Conservation (phyloP, 1,284 basidiomycete genomes). For the Sporisorium sorghi region DNA sequence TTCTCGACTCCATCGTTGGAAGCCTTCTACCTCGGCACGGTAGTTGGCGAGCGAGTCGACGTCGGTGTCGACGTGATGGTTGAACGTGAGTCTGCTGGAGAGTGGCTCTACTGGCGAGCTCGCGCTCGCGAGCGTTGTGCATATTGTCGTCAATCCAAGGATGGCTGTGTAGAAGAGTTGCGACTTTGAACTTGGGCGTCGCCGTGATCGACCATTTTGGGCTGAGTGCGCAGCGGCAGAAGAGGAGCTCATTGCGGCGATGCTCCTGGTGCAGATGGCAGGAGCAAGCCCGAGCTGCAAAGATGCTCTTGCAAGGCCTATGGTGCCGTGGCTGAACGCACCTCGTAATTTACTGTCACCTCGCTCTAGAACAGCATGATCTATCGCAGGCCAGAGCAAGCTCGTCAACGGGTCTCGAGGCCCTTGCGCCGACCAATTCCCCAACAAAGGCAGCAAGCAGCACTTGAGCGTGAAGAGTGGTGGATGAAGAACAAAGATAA, state of each 20-base stretch:
- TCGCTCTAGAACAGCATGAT: conserved; percentile 2
- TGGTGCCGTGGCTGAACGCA: conserved; percentile 7
- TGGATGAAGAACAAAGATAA: neutral
- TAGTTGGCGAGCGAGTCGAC: conserved; percentile 37
- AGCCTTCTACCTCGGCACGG: conserved; percentile 47
- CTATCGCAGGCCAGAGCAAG: too few relatives aligned
- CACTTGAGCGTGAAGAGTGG: neutral
- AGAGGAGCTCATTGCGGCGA: neutral
- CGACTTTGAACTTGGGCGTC: neutral
- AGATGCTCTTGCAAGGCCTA: neutral
- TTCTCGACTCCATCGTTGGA: conserved; percentile 43
- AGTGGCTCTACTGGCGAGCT: conserved; percentile 33
- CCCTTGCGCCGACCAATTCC: too few relatives aligned
- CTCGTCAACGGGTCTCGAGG: too few relatives aligned
- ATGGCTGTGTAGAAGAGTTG: conserved; percentile 9
- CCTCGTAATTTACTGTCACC: conserved; percentile 2
- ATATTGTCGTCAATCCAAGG: conserved; percentile 13
- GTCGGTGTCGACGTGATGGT: conserved; percentile 35
- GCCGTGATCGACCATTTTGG: neutral
- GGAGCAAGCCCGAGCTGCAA: neutral
- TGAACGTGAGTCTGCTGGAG: conserved; percentile 40
- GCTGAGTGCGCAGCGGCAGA: neutral
- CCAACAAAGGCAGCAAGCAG: too few relatives aligned
- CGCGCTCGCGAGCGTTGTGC: conserved; percentile 26
- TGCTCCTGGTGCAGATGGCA: neutral